These are phyloP conservation scores for Saccharomycopsis vini DNA, from an alignment of 805 yeast genomes.

Conservation along the genomic window DNA sequence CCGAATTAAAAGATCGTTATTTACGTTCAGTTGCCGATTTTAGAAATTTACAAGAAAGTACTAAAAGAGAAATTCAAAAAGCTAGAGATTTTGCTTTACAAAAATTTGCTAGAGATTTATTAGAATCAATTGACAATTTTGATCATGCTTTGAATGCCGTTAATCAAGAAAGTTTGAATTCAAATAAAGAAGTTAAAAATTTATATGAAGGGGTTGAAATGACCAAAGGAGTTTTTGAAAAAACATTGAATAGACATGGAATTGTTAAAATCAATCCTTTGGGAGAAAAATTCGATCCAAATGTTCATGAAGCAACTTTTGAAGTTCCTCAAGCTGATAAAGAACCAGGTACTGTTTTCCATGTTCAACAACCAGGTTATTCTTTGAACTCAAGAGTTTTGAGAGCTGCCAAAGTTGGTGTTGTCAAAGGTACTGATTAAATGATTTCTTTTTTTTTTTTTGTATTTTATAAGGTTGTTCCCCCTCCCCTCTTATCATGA, in stretches of 20 bases:
- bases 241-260: slow-evolving; percentile 76
- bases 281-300: slow-evolving; percentile 84
- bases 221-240: slow-evolving; percentile 81
- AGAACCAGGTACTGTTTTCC: slow-evolving; percentile 88
- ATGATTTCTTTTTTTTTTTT: not conserved
- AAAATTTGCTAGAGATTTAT: slow-evolving; percentile 81
- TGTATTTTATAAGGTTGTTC: too few species aligned
- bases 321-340: slow-evolving; percentile 80
- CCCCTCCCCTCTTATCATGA: too few species aligned
- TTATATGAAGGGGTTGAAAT: slow-evolving; percentile 82
- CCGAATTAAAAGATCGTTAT: slow-evolving; percentile 75
- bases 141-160: slow-evolving; percentile 76
- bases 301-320: slow-evolving; percentile 86
- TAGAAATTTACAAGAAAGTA: slow-evolving; percentile 84
- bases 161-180: slow-evolving; percentile 47
- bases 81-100: slow-evolving; percentile 87
- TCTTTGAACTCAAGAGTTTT: slow-evolving; percentile 78
- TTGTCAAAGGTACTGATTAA: slow-evolving; percentile 47
- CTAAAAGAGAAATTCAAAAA: slow-evolving; percentile 78
- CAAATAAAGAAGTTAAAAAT: slow-evolving; percentile 58
- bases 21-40: slow-evolving; percentile 84
- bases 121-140: slow-evolving; percentile 86
- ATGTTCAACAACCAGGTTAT: slow-evolving; percentile 86
- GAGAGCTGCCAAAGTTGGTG: slow-evolving; percentile 94
- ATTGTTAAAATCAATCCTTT: slow-evolving; percentile 71